Percentiles rank a stretch among this genome's conserved stretches.
phyloP scores from a whole-genome alignment of 2,329 filamentous ascomycete genomes.

The Sclerotinia subarctica region DNA sequence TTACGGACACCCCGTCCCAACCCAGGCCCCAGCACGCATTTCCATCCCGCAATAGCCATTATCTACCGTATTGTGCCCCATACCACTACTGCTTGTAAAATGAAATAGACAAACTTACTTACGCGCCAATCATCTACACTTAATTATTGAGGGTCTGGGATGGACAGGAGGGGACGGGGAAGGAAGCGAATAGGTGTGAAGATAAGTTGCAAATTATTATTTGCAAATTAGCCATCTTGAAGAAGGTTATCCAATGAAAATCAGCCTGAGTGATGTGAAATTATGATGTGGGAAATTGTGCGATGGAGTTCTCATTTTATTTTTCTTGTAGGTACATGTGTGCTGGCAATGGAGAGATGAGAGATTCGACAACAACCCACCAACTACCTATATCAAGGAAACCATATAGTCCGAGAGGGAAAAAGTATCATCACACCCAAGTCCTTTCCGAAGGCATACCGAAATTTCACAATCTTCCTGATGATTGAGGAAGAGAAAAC shows the following conservation, averaged over 20 bases:
- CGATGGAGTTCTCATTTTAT: constrained; percentile 6
- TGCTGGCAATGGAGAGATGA: constrained; percentile 11
- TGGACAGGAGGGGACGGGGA: neutral
- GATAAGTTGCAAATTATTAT: constrained; percentile 10
- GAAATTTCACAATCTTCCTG: neutral
- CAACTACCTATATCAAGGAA: neutral
- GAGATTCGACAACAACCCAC: neutral
- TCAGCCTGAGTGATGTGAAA: neutral
- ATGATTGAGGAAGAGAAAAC: neutral
- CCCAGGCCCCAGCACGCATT: constrained; percentile 4
- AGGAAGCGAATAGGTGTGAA: neutral
- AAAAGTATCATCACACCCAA: neutral
- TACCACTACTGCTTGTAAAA: constrained; percentile 15
- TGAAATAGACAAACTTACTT: constrained; percentile 13
- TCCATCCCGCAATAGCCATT: constrained; percentile 17
- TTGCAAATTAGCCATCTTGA: constrained; percentile 5
- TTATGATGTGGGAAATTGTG: constrained; percentile 15
- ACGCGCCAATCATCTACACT: neutral
- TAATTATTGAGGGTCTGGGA: neutral
- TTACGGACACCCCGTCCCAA: constrained; percentile 15
- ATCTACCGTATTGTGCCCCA: constrained; percentile 13
- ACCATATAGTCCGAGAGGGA: neutral
- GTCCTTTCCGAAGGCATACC: neutral
- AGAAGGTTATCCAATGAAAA: neutral
- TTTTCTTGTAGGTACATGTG: neutral